Conservation (phyloP, 2,329 filamentous ascomycete species). For the Hypoxylon sp. region DNA sequence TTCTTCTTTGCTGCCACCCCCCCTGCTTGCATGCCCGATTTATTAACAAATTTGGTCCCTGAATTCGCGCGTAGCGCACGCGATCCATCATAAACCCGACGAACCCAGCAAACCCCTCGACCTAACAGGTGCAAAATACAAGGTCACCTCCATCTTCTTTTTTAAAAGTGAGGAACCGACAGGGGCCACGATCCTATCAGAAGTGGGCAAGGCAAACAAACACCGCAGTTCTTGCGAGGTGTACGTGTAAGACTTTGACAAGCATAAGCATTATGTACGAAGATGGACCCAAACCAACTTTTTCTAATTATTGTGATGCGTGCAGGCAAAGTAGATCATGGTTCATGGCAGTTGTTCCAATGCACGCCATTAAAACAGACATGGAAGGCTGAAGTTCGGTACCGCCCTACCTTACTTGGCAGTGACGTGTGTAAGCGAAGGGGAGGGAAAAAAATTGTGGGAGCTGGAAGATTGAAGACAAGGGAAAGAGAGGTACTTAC, state of each 20-base stretch:
- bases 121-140: constrained; percentile 19
- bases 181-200: constrained; percentile 47
- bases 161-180: constrained; percentile 36
- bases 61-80: constrained; percentile 41
- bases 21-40: constrained; percentile 39
- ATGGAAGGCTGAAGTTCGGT: constrained; percentile 49
- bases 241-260: constrained; percentile 46
- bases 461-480: constrained; percentile 14
- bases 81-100: constrained; percentile 33
- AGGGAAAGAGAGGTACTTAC: constrained; percentile 9
- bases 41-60: constrained; percentile 40
- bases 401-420: constrained; percentile 46
- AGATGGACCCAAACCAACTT: constrained; percentile 48
- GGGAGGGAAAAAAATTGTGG: constrained; percentile 3
- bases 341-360: constrained; percentile 58
- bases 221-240: constrained; percentile 43
- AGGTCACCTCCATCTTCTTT: constrained; percentile 32
- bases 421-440: constrained; percentile 40
- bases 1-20: constrained; percentile 29
- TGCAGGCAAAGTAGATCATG: constrained; percentile 57
- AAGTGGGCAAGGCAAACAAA: constrained; percentile 42
- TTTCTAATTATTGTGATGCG: constrained; percentile 46
- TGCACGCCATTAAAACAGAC: constrained; percentile 50
- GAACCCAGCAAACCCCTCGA: constrained; percentile 41
- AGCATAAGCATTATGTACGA: constrained; percentile 51